These are phyloP conservation scores for Blastobotrys capitulatus DNA, from an alignment of 1,139 yeast species.

Conservation along the genomic window DNA sequence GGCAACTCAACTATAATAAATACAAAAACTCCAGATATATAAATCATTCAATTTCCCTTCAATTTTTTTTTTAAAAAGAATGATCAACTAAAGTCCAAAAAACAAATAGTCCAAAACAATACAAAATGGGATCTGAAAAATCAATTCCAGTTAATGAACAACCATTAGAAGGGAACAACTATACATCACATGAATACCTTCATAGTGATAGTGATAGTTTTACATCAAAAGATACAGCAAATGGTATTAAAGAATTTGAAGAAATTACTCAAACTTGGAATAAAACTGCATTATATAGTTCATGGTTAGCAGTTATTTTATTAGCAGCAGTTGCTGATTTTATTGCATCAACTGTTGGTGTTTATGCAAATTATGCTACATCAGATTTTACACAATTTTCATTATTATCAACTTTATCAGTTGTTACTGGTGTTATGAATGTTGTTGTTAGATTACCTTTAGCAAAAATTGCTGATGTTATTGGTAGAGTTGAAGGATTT, in stretches of 20 bases:
- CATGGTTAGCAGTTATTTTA: conserved; percentile 32
- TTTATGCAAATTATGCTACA: conserved; percentile 39
- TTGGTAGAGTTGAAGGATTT: conserved; percentile 40
- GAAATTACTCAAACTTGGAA: conserved; percentile 19
- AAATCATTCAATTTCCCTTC: no score
- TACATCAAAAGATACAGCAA: background rate
- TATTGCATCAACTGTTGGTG: conserved; percentile 36
- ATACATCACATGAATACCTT: background rate
- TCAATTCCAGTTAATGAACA: background rate
- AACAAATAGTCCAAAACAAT: no score
- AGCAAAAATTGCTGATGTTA: conserved; percentile 37
- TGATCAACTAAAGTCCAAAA: no score
- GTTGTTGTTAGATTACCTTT: conserved; percentile 38
- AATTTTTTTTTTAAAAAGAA: no score
- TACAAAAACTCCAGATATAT: no score
- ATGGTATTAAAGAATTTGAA: conserved; percentile 10
- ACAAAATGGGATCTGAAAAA: background rate
- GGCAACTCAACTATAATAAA: no score
- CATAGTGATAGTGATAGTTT: background rate
- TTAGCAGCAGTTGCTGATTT: conserved; percentile 38
- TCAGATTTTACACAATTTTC: conserved; percentile 38
- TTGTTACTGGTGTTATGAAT: conserved; percentile 37
- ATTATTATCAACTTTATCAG: conserved; percentile 37
- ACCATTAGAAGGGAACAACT: background rate
- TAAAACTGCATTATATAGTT: conserved; percentile 19